phyloP scores from a whole-genome alignment of 495 filamentous ascomycete genomes.

The Trichoderma orchidacearum region DNA sequence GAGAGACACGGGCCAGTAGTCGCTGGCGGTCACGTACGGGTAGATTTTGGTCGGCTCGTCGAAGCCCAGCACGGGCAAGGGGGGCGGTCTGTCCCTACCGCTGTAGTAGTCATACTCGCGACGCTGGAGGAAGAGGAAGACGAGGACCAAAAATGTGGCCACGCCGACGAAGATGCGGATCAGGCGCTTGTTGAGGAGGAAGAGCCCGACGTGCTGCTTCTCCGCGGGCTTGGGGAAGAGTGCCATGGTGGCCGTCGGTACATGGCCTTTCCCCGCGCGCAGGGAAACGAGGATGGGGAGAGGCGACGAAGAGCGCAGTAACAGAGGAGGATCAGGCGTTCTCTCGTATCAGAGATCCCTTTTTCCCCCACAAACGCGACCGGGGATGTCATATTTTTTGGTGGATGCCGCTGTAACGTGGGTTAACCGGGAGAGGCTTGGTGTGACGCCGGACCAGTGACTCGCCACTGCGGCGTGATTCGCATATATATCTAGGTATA shows the following conservation, averaged over 20 bases:
- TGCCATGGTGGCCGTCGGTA: not conserved
- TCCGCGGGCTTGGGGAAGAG: conserved; percentile 1
- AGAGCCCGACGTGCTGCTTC: not conserved
- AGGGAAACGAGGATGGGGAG: not conserved
- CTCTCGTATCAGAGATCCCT: not conserved
- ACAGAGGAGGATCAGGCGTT: not conserved
- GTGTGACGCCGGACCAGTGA: too few species aligned
- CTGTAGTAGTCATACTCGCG: not conserved
- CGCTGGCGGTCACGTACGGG: not conserved
- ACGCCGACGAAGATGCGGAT: not conserved
- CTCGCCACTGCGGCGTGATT: too few species aligned
- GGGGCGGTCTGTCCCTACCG: not conserved
- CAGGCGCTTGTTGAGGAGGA: not conserved
- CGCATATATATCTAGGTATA: too few species aligned
- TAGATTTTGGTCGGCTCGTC: not conserved
- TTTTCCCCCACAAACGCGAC: too few species aligned
- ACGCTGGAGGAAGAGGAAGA: not conserved
- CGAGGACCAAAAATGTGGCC: not conserved
- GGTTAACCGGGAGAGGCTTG: too few species aligned
- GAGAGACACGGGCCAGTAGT: not conserved
- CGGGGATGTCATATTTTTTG: too few species aligned
- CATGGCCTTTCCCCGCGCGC: not conserved
- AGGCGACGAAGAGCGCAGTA: too few species aligned
- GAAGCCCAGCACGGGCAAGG: not conserved
- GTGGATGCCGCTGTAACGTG: too few species aligned